These are phyloP conservation scores for Aspergillus bridgeri DNA, from an alignment of 495 filamentous ascomycete species.

Conservation along the genomic window DNA sequence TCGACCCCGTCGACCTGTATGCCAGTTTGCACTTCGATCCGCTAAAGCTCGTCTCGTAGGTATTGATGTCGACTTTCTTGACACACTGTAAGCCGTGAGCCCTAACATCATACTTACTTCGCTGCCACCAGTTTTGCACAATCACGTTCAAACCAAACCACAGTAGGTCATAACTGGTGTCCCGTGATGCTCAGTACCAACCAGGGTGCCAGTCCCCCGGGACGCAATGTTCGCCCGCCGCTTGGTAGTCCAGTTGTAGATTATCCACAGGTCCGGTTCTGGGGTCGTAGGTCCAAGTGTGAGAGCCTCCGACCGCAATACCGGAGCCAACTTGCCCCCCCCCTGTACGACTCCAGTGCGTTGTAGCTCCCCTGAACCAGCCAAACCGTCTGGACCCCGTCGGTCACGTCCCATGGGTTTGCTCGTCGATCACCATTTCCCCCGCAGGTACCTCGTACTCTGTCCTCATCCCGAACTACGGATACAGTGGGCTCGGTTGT, in stretches of 20 bases:
- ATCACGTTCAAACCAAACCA: background rate
- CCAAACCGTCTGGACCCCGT: background rate
- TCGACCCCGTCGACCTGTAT: slow-evolving; percentile 26
- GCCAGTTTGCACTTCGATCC: slow-evolving; percentile 39
- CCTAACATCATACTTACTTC: background rate
- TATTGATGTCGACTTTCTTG: slow-evolving; percentile 34
- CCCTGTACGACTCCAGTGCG: slow-evolving; percentile 27
- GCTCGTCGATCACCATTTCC: background rate
- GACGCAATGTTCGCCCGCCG: slow-evolving; percentile 28
- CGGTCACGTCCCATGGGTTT: background rate
- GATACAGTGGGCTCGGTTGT: background rate
- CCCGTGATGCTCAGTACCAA: slow-evolving; percentile 38
- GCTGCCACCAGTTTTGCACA: background rate
- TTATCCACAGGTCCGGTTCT: slow-evolving; percentile 32
- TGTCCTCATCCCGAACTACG: slow-evolving; percentile 11
- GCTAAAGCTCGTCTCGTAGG: slow-evolving; percentile 33
- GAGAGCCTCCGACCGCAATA: slow-evolving; percentile 32
- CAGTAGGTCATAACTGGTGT: slow-evolving; percentile 26
- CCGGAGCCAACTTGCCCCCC: slow-evolving; percentile 30
- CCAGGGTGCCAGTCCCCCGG: slow-evolving; percentile 29
- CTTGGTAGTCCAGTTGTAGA: slow-evolving; percentile 32
- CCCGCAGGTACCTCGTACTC: slow-evolving; percentile 12
- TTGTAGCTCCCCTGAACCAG: slow-evolving; percentile 23
- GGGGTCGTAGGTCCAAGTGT: slow-evolving; percentile 33
- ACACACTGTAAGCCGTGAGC: slow-evolving; percentile 23